phyloP scores from a whole-genome alignment of 2,329 filamentous ascomycete species.

The Neonectria sp. region DNA sequence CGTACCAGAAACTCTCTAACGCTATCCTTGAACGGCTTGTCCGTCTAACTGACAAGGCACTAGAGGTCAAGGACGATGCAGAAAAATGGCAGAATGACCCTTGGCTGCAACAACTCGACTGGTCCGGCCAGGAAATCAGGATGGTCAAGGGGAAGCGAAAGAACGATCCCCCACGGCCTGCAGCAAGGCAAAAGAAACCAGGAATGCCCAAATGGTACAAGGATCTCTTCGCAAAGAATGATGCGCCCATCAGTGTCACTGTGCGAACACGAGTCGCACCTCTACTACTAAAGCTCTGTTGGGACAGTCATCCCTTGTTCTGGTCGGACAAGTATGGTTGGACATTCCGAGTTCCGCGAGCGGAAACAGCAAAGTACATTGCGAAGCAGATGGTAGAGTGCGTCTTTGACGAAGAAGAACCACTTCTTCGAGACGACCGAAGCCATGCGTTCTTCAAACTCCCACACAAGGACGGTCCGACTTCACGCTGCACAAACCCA shows the following conservation, averaged over 20 bases:
- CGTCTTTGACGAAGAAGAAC: constrained; percentile 84
- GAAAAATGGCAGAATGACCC: constrained; percentile 84
- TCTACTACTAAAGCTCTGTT: constrained; percentile 84
- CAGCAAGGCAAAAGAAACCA: constrained; percentile 89
- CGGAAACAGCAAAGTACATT: constrained; percentile 75
- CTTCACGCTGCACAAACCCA: constrained; percentile 86
- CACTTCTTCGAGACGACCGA: constrained; percentile 75
- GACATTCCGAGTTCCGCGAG: constrained; percentile 84
- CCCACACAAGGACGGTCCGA: constrained; percentile 94
- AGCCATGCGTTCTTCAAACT: constrained; percentile 87
- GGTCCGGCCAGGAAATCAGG: constrained; percentile 92
- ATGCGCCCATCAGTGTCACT: constrained; percentile 80
- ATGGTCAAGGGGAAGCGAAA: constrained; percentile 96
- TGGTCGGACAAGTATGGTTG: constrained; percentile 97
- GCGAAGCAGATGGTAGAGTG: constrained; percentile 81
- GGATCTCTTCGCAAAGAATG: constrained; percentile 82
- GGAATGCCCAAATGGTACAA: constrained; percentile 98
- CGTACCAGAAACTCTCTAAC: constrained; percentile 82
- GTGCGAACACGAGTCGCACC: constrained; percentile 92
- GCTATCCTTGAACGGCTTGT: constrained; percentile 85
- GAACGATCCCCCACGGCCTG: constrained; percentile 81
- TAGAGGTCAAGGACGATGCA: constrained; percentile 79
- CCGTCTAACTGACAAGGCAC: constrained; percentile 81
- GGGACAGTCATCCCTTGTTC: constrained; percentile 90
- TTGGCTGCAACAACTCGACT: constrained; percentile 95